Base-by-base conservation (phyloP, 2,329 filamentous ascomycete genomes). In the Clonostachys rhizophaga region DNA sequence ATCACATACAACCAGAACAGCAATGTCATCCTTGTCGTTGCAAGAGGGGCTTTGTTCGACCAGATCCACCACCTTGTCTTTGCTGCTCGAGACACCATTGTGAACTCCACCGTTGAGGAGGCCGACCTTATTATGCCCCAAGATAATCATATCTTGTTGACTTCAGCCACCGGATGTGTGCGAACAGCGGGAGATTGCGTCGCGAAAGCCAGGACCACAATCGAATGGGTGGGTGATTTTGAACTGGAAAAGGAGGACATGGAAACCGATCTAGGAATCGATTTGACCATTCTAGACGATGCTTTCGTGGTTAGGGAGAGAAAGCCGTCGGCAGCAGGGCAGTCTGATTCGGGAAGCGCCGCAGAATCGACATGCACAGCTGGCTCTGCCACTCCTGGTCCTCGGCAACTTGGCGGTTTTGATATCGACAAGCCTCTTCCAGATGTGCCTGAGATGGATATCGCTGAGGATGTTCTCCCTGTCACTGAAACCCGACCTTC, bases 101-200 rank as follows among this genome's bases (percentile, higher is more conserved):
- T 75, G 49, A 81, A 81, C 43, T 78, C 81, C 5, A 80, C 83
- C n/a, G 72, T 78, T 8, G 84, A 86, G 12, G 82, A 87, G 34
- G 87, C 91, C 50, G 84, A 92, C 50, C 75, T 95, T 34, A 86
- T 95, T 55, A 81, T 91, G 66, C 87, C 87, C 2, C 83, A 90
- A 50, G 86, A 92, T 58, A 90, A 89, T 54, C 84, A 81, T 53
- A 78, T 84, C 30, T 75, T 96, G 39, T 79, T 94, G 34, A 75
- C 79, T 50, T 89, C 90, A 17, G 91, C 91, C 9, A 96, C 91
- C 7, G 84, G 82, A 50, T 96, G 91, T 61, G 91, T 99, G 24
- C 86, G 90, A 55, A 87, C 89, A 18, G 91, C 91, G 41, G 92
- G 92, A 39, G 91, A 96, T 56, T 96, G 92, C 64, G 87, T 96